Base-by-base conservation (phyloP, 495 filamentous ascomycete species). In the Delitschia confertaspora region DNA sequence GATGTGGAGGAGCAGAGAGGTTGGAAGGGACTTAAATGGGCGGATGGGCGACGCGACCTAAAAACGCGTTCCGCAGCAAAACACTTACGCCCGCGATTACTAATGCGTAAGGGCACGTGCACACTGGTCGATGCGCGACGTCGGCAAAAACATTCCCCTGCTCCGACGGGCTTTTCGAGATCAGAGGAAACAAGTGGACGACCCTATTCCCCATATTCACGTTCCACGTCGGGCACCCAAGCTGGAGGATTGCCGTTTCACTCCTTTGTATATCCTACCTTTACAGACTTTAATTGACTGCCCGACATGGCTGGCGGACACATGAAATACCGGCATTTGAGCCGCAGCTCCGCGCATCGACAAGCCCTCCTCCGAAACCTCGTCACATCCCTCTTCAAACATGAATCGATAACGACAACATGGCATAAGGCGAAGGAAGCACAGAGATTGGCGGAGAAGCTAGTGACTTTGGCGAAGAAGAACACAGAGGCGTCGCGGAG, bases 391-490 rank as follows among this genome's bases (percentile, higher is more conserved):
- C 82, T 98, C 42, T 78, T 98, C 70, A 71, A 82, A 58, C 77
- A 94, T 62, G 91, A 98, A 67, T 76, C 82, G 39, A 93, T 98
- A 69, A 78, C 76, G 34, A 98, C 91, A 19, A 94, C 91, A 67
- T 95, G 82, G 78, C 76, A 77, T 61, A 96, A 95, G 68, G 91
- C 91, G 22, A 98, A 96, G 65, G 91, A 98, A 69, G 83, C 91
- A 32, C 91, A 96, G 64, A 74, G 82, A 1, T 62, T 95, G 20
- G 91, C 91, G 26, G 91, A 98, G 58, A 87, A 88, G 69, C 72
- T 95, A 46, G 86, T 98, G 52, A 95, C 89, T 7, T 65, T 93
- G 47, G 89, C 79, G 27, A 98, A 98, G 73, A 78, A 78, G 68
- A 85, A 93, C 63, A 87, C 86, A 17, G 79, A 88, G 49, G 79